A percentile compares a stretch with the other conserved stretches of the same genome.
Conservation (phyloP, 2,329 filamentous ascomycete genomes). For the Microdochium paspali region DNA sequence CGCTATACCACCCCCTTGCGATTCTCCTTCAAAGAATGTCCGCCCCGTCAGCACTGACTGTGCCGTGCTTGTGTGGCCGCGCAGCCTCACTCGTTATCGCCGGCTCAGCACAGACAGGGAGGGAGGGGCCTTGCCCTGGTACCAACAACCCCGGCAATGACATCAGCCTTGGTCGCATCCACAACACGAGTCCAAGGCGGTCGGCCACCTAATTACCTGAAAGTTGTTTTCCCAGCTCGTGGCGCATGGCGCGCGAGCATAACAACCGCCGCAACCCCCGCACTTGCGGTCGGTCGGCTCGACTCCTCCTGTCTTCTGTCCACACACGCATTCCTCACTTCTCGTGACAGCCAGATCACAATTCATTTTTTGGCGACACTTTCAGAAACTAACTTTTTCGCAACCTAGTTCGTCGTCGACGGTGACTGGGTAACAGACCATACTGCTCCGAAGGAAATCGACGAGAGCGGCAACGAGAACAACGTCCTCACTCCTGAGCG, state of each 20-base stretch:
- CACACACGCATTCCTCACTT: not conserved
- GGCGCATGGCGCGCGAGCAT: not conserved
- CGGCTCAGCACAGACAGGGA: not conserved
- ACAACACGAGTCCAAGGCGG: not conserved
- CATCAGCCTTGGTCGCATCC: not conserved
- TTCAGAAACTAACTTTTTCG: constrained; percentile 4
- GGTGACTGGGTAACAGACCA: constrained; percentile 81
- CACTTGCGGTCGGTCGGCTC: not conserved
- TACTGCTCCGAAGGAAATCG: constrained; percentile 70
- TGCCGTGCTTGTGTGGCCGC: no score
- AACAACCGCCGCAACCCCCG: not conserved
- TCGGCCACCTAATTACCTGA: no score
- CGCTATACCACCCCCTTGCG: not conserved
- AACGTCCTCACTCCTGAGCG: constrained; percentile 77
- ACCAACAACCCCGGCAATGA: not conserved
- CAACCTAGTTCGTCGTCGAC: constrained; percentile 91
- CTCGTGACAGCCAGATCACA: no score
- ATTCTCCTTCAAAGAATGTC: not conserved
- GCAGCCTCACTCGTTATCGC: no score
- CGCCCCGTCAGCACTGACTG: not conserved
- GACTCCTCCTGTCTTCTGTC: not conserved
- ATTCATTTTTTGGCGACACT: no score
- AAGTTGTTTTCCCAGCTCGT: not conserved
- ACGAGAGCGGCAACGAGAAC: constrained; percentile 79
- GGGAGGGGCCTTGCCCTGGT: not conserved